Percentiles rank a stretch among this genome's conserved stretches.
These are phyloP conservation scores for Massarina eburnea DNA, from an alignment of 2,329 filamentous ascomycete species.

Conservation along the genomic window DNA sequence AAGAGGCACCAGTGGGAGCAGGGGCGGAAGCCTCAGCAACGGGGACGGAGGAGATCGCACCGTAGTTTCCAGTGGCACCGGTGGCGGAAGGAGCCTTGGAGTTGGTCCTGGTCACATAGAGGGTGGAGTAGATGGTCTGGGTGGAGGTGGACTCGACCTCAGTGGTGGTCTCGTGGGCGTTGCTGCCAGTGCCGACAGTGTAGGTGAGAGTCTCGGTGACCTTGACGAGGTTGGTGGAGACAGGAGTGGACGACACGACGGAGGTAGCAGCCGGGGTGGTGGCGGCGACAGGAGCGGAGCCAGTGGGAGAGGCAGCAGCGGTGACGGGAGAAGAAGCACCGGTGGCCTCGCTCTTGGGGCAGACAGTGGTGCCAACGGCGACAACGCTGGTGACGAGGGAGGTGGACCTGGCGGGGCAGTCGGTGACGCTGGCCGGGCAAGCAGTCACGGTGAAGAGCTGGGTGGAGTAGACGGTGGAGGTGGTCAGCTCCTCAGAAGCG, in stretches of 20 bases:
- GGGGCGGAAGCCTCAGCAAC: conserved; percentile 3
- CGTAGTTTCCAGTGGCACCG: not conserved
- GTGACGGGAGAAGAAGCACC: no score
- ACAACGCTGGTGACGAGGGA: conserved; percentile 44
- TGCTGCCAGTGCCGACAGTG: conserved; percentile 32
- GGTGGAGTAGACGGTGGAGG: conserved; percentile 48
- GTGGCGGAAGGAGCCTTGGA: not conserved
- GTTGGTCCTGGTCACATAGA: conserved; percentile 19
- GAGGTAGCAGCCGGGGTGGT: not conserved
- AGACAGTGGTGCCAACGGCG: conserved; percentile 48
- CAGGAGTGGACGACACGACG: conserved; percentile 3
- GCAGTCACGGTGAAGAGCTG: conserved; percentile 45
- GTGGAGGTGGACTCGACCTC: conserved; percentile 19
- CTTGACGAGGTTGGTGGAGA: conserved; percentile 20
- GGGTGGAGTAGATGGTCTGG: conserved; percentile 21
- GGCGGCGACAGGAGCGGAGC: conserved; percentile 5
- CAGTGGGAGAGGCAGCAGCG: conserved; percentile 14
- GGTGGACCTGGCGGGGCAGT: conserved; percentile 42
- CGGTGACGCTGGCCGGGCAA: conserved; percentile 39
- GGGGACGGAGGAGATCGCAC: not conserved
- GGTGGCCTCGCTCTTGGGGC: conserved; percentile 31
- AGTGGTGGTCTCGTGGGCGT: conserved; percentile 44
- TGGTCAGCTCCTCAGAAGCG: conserved; percentile 43
- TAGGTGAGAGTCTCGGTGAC: conserved; percentile 43
- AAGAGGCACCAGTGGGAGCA: conserved; percentile 17